Evolutionary conservation across 495 filamentous ascomycete species (phyloP), one percentile per base, ranked within the genome.

Genomic region (Penicillium samsonianum): DNA sequence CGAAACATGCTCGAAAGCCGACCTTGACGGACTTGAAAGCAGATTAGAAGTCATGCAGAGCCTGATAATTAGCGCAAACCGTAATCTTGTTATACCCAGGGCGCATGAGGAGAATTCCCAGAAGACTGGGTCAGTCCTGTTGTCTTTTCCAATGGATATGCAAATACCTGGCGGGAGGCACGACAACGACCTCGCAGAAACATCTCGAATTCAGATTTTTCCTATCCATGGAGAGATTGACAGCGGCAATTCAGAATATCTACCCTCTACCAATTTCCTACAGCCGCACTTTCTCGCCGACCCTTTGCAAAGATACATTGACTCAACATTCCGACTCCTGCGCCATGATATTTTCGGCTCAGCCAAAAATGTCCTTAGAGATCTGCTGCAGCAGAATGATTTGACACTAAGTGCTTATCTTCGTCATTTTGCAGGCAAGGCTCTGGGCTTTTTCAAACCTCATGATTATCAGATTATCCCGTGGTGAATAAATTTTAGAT

Each of bases 341-440:
- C 58, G 58, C 45, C 41, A 61, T 48, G 47, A 61, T 41, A 52
- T 57, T 40, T 61, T 61, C 16, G 53, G 58, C n/a, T 61, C 40
- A 23, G 52, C 46, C 23, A 56, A 61, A 51, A 47, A 61, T 56
- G 38, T 54, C 3, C 53, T 61, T 52, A 4, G 44, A 42, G 53
- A 57, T 41, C 30, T 50, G 33, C 12, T 46, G 20, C 53, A 57
- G 41, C 30, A 54, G 14, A 8, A n/a, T n/a, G 28, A 53, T 17
- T 12, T n/a, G 5, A 76, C 87, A 5, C 70, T 20, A 23, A n/a
- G 6, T 25, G 12, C 53, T 1, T 52, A 38, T 31, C 12, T 55
- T 0, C 50, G n/a, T n/a, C n/a, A n/a, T n/a, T n/a, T n/a, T n/a
- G n/a, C 37, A 22, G 23, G 35, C 45, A 60, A 59, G 10, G 37